phyloP scores from a whole-genome alignment of 495 filamentous ascomycete species.

The Annulohypoxylon nitens region DNA sequence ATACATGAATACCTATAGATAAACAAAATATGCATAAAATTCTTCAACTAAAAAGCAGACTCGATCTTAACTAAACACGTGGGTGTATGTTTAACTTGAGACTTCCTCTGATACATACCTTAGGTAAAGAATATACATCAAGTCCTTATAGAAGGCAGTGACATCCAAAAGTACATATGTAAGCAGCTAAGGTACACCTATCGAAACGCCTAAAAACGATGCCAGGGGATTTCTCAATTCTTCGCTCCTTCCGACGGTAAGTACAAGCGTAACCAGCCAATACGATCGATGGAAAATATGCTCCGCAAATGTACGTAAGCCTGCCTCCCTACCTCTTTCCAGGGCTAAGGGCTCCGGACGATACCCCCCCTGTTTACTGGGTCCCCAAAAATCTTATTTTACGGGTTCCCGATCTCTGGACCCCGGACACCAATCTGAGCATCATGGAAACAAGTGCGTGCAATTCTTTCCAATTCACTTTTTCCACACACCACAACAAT shows the following conservation, averaged over 20 bases:
- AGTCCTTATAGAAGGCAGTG: background rate
- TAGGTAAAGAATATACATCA: background rate
- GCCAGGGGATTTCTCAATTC: constrained; percentile 1
- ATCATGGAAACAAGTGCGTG: constrained; percentile 43
- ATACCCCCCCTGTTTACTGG: constrained; percentile 22
- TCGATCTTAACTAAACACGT: too few relatives aligned
- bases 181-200: constrained; percentile 14
- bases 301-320: constrained; percentile 47
- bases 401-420: constrained; percentile 52
- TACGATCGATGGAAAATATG: constrained; percentile 30
- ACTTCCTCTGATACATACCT: background rate
- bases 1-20: background rate
- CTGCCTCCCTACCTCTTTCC: constrained; percentile 23
- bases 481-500: constrained; percentile 31
- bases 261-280: constrained; percentile 30
- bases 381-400: constrained; percentile 50
- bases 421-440: constrained; percentile 40
- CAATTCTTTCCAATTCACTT: constrained; percentile 38
- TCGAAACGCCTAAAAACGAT: constrained; percentile 1
- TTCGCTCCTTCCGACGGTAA: constrained; percentile 36
- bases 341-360: constrained; percentile 21
- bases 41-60: background rate
- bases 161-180: constrained; percentile 1
- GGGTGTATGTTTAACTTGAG: background rate
- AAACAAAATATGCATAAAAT: background rate